A percentile compares a stretch with the other conserved stretches of the same genome.
These are phyloP conservation scores for Lyophyllum decastes DNA, from an alignment of 768 basidiomycete species.

Conservation along the genomic window DNA sequence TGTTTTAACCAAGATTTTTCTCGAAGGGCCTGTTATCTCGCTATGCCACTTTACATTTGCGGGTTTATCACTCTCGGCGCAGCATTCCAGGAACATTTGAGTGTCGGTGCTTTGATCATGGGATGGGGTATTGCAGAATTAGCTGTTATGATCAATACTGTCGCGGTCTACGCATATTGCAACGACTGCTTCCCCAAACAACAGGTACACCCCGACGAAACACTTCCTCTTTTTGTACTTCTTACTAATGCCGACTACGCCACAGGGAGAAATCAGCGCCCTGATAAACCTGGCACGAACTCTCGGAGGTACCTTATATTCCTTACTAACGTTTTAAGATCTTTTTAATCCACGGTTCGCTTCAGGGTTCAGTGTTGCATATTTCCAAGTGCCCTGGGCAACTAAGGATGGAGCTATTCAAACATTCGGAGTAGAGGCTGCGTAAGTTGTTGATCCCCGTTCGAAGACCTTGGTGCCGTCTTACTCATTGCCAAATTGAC, in stretches of 20 bases:
- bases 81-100: slow-evolving; percentile 47
- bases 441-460: slow-evolving; percentile 30
- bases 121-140: slow-evolving; percentile 61
- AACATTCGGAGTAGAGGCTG: slow-evolving; percentile 57
- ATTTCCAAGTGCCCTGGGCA: slow-evolving; percentile 62
- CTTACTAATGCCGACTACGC: background rate
- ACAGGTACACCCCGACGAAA: slow-evolving; percentile 26
- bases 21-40: slow-evolving; percentile 51
- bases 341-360: background rate
- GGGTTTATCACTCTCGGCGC: slow-evolving; percentile 57
- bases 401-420: slow-evolving; percentile 51
- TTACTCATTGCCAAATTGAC: background rate
- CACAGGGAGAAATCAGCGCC: slow-evolving; percentile 54
- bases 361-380: slow-evolving; percentile 52
- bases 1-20: too few relatives aligned
- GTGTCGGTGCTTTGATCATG: slow-evolving; percentile 49
- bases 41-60: slow-evolving; percentile 50
- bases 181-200: slow-evolving; percentile 51
- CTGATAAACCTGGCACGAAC: slow-evolving; percentile 54
- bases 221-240: background rate
- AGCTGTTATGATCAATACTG: slow-evolving; percentile 53
- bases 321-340: background rate
- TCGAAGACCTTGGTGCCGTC: background rate
- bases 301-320: slow-evolving; percentile 38
- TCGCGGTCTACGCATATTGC: slow-evolving; percentile 53